phyloP scores from a whole-genome alignment of 2,329 filamentous ascomycete genomes.

The Ascochyta koolunga region DNA sequence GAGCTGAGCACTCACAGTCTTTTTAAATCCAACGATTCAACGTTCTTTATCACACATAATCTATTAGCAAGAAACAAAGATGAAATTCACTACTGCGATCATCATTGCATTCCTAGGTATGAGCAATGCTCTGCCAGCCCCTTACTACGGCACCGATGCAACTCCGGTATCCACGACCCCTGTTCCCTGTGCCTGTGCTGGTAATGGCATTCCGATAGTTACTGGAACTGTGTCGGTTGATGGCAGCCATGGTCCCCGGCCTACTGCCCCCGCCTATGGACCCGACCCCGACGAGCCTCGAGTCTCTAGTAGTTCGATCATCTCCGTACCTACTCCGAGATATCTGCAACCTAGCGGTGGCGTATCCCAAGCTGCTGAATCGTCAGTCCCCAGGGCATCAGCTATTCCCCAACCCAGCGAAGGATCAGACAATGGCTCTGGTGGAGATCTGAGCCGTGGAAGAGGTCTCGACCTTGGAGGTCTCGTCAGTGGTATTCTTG shows the following conservation, averaged over 20 bases:
- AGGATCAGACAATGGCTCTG: not conserved
- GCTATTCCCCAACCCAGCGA: not conserved
- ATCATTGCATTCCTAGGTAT: slow-evolving; percentile 9
- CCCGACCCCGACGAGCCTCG: not conserved
- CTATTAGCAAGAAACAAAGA: not conserved
- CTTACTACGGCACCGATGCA: slow-evolving; percentile 4
- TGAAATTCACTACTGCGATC: slow-evolving; percentile 11
- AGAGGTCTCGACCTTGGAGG: slow-evolving; percentile 12
- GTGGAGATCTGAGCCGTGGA: not conserved
- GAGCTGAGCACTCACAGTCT: slow-evolving; percentile 15
- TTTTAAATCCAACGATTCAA: slow-evolving; percentile 1
- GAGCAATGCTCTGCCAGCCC: slow-evolving; percentile 12
- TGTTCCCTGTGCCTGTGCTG: not conserved
- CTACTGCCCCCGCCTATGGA: not conserved
- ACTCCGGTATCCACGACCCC: slow-evolving; percentile 16
- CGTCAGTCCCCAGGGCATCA: not conserved
- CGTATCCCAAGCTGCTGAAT: not conserved
- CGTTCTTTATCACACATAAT: not conserved
- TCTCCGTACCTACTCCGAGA: not conserved
- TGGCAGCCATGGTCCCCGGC: not conserved
- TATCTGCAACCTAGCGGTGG: not conserved
- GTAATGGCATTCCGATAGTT: not conserved
- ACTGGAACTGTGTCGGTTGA: not conserved
- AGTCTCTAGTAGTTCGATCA: not conserved
- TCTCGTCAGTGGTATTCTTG: slow-evolving; percentile 8